A percentile compares a stretch with the other conserved stretches of the same genome.
phyloP scores from a whole-genome alignment of 177 flowering plant species.

The Tripterygium wilfordii region DNA sequence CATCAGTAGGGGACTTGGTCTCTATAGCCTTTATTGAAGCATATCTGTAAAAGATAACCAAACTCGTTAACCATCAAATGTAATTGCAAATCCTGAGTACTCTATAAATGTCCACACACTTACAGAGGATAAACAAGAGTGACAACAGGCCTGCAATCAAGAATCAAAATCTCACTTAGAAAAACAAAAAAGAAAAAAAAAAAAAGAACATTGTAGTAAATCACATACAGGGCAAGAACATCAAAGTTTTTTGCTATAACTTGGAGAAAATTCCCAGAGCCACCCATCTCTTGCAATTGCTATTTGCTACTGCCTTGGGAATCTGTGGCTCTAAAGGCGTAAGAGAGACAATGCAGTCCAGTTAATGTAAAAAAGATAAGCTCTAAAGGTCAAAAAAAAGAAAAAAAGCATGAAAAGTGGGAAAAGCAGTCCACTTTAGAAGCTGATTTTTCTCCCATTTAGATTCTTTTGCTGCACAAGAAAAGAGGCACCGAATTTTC shows the following conservation, averaged over 20 bases:
- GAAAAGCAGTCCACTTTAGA: neutral
- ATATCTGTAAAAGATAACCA: constrained; percentile 27
- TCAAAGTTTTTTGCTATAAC: constrained; percentile 40
- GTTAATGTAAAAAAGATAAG: neutral
- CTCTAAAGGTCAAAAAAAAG: neutral
- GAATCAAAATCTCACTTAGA: neutral
- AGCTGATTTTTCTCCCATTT: constrained; percentile 5
- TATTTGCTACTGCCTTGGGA: neutral
- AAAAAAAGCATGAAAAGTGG: constrained; percentile 1
- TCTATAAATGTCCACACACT: constrained; percentile 12
- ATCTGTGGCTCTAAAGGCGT: neutral
- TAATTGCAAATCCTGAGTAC: neutral
- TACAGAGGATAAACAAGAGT: constrained; percentile 57
- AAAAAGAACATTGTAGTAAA: neutral
- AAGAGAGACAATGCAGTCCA: neutral
- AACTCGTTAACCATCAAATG: neutral
- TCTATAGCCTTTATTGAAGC: constrained; percentile 63
- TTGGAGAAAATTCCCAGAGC: constrained; percentile 30
- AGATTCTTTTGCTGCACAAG: constrained; percentile 16
- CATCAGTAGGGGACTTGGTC: constrained; percentile 38
- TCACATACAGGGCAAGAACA: constrained; percentile 38
- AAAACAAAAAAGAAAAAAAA: neutral
- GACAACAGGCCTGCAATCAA: constrained; percentile 47
- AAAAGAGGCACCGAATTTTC: constrained; percentile 29
- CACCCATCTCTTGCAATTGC: constrained; percentile 14